These are phyloP conservation scores for Penicillium paxilli DNA, from an alignment of 495 filamentous ascomycete genomes.

Conservation along the genomic window DNA sequence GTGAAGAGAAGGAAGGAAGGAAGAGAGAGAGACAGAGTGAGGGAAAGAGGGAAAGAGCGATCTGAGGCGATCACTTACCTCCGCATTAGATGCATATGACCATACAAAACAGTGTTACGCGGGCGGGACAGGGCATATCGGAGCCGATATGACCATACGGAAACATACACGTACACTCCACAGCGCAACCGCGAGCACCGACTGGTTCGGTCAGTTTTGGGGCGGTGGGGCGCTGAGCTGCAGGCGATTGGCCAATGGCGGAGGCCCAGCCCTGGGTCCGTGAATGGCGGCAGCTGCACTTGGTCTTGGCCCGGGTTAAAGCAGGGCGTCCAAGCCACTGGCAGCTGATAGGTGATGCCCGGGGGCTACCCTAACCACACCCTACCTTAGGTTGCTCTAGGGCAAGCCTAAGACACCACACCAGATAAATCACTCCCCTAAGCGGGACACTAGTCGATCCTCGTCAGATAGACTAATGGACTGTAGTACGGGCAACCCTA, in stretches of 20 bases:
- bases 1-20: not conserved
- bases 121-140: conserved; percentile 4
- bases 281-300: not conserved
- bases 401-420: too few species aligned
- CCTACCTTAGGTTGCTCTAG: too few species aligned
- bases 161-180: not conserved
- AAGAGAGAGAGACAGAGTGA: not conserved
- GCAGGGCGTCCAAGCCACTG: not conserved
- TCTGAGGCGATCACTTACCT: conserved; percentile 23
- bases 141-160: conserved; percentile 15
- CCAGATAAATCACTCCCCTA: too few species aligned
- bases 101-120: conserved; percentile 25
- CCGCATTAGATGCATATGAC: conserved; percentile 36
- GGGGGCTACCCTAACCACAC: not conserved
- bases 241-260: conserved; percentile 20
- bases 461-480: not conserved
- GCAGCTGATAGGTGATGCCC: not conserved
- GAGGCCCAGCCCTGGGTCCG: not conserved
- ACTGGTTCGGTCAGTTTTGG: too few species aligned
- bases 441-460: not conserved
- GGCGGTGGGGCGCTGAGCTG: conserved; percentile 12
- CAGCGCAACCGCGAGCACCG: too few species aligned
- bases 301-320: not conserved
- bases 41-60: conserved; percentile 18
- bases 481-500: not conserved